phyloP scores from a whole-genome alignment of 371 early-diverging fungal species.

The Mortierella sp. region DNA sequence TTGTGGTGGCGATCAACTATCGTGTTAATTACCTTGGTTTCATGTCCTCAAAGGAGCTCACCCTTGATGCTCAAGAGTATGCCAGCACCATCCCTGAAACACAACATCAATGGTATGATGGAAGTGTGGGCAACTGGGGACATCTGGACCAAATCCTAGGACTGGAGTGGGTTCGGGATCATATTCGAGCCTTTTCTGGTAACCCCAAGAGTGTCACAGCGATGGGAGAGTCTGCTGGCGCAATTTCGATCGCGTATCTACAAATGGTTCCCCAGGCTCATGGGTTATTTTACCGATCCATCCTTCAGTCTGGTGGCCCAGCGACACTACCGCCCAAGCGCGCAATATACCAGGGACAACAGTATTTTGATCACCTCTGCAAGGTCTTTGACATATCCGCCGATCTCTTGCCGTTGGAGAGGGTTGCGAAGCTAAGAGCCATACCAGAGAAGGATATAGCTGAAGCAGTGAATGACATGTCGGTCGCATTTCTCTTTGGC shows the following conservation, averaged over 20 bases:
- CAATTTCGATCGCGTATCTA: conserved; percentile 28
- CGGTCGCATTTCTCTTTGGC: conserved; percentile 4
- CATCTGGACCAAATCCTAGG: conserved; percentile 57
- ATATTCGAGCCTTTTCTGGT: conserved; percentile 61
- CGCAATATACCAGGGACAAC: conserved; percentile 8
- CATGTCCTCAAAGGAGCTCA: conserved; percentile 31
- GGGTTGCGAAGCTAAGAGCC: conserved; percentile 10
- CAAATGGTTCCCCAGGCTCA: conserved; percentile 4
- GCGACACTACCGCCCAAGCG: background rate
- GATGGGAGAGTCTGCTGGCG: conserved; percentile 60
- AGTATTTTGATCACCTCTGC: conserved; percentile 24
- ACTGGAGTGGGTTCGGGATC: conserved; percentile 56
- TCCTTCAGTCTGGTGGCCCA: conserved; percentile 26
- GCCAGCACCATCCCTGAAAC: background rate
- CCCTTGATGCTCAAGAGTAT: conserved; percentile 3
- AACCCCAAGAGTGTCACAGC: conserved; percentile 54
- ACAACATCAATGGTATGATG: conserved; percentile 14
- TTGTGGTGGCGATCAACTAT: conserved; percentile 34
- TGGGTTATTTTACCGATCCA: conserved; percentile 30
- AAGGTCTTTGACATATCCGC: background rate
- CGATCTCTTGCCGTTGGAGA: conserved; percentile 1
- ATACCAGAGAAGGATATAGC: conserved; percentile 4
- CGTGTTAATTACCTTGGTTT: conserved; percentile 40
- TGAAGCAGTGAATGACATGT: background rate
- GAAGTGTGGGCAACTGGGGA: conserved; percentile 52